Evolutionary conservation across 257 asterid genomes (phyloP).

Genomic region (Solanum virginianum): DNA sequence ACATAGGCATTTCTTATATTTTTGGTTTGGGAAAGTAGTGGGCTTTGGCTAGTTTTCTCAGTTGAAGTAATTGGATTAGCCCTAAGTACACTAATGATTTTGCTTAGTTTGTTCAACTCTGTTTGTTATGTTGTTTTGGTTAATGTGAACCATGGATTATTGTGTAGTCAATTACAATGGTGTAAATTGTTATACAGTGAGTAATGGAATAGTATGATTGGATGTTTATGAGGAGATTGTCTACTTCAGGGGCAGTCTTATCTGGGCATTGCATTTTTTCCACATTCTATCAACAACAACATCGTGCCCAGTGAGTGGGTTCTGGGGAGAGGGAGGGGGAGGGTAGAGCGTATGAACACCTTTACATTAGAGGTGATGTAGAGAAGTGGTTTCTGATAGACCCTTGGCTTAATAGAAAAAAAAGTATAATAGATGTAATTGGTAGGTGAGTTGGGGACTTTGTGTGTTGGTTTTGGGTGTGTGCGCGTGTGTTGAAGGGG

Average conservation of each 20-base stretch:
- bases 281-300: not conserved
- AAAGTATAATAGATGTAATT: too few species aligned
- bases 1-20: not conserved
- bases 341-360: too few species aligned
- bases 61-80: not conserved
- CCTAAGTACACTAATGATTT: not conserved
- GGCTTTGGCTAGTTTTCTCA: not conserved
- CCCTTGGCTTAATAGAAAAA: too few species aligned
- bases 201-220: not conserved
- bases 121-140: not conserved
- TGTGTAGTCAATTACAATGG: not conserved
- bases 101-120: not conserved
- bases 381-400: too few species aligned
- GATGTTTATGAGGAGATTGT: not conserved
- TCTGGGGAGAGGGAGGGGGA: too few species aligned
- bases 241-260: not conserved
- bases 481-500: too few species aligned
- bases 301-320: too few species aligned
- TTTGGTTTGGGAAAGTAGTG: not conserved
- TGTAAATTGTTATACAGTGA: not conserved
- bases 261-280: not conserved
- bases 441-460: too few species aligned
- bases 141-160: not conserved
- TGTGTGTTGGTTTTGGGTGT: too few species aligned
- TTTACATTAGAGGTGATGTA: too few species aligned